Evolutionary conservation across 2,329 filamentous ascomycete species (phyloP), one percentile per base, ranked within the genome.

Genomic region (Bipolaris victoriae): DNA sequence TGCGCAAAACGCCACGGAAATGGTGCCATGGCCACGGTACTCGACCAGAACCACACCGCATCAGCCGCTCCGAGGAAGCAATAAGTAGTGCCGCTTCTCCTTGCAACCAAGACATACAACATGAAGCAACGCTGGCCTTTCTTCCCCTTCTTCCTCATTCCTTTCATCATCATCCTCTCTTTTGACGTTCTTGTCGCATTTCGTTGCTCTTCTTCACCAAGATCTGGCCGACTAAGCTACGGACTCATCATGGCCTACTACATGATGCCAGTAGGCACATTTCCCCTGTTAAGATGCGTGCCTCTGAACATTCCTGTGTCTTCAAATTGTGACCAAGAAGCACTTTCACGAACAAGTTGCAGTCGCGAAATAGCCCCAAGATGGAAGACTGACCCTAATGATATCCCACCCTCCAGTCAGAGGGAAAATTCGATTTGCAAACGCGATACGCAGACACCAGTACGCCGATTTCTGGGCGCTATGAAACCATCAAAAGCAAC

Each of bases 41-140:
- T 40, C 45, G 39, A 49, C 55, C 50, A 54, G 45, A 57, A 57
- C 49, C 45, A 49, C 16, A 46, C 45, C 33, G 29, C n/a, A 24
- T 35, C 50, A 45, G 39, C 50, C 50, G 49, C 50, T 54, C 33
- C 40, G 44, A 37, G 50, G 33, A 16, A 53, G 24, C 39, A 36
- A n/a, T 37, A 29, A 4, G 50, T 29, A 44, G 22, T 39, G 18
- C 26, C 49, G 22, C 31, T 26, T 51, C 26, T 16, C 24, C 45
- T 54, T 15, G 26, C 50, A 54, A 54, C 40, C 26, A 35, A 35
- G 33, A 15, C 39, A 24, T 45, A 33, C 50, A 18, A 16, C 15
- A 49, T 37, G 40, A 26, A 29, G 7, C 16, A 46, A 18, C 11
- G 7, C 10, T 31, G 29, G 29, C 29, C 29, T 31, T 31, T 31